Evolutionary conservation across 2,329 filamentous ascomycete species (phyloP).

Genomic region (Gnomoniopsis smithogilvyi): DNA sequence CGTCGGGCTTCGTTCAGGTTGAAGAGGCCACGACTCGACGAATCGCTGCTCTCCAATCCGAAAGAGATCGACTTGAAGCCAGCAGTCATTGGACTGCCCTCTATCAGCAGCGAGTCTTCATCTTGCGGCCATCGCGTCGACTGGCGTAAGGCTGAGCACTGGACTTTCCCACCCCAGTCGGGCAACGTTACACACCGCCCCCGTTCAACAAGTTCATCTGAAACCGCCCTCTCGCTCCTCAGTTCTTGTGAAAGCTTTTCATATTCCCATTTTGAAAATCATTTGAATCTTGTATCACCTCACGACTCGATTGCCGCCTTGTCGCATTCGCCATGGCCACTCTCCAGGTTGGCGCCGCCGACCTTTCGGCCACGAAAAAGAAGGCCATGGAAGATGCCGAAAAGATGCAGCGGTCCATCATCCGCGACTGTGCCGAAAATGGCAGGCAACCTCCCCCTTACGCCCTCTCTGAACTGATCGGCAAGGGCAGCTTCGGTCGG

Average conservation of each 20-base stretch:
- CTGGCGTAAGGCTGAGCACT: neutral
- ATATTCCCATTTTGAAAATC: neutral
- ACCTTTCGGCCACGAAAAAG: conserved; percentile 29
- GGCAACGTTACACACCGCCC: neutral
- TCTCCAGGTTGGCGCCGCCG: conserved; percentile 29
- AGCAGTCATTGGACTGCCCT: neutral
- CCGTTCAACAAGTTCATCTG: neutral
- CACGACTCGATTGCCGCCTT: neutral
- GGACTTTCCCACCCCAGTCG: neutral
- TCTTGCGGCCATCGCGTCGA: neutral
- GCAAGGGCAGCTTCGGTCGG: conserved; percentile 65
- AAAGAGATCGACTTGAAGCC: neutral
- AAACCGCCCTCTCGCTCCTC: neutral
- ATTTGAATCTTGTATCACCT: neutral
- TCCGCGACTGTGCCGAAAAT: conserved; percentile 53
- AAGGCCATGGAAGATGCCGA: conserved; percentile 62
- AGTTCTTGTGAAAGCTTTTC: neutral
- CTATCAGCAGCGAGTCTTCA: neutral
- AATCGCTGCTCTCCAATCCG: neutral
- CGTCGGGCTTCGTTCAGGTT: neutral
- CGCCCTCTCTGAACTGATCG: conserved; percentile 61
- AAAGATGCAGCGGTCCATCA: conserved; percentile 58
- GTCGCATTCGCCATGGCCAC: conserved; percentile 25
- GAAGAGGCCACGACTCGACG: neutral
- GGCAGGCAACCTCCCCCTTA: conserved; percentile 58